Base-by-base conservation (phyloP, 1,139 yeast genomes). In the Candida smagusa region DNA sequence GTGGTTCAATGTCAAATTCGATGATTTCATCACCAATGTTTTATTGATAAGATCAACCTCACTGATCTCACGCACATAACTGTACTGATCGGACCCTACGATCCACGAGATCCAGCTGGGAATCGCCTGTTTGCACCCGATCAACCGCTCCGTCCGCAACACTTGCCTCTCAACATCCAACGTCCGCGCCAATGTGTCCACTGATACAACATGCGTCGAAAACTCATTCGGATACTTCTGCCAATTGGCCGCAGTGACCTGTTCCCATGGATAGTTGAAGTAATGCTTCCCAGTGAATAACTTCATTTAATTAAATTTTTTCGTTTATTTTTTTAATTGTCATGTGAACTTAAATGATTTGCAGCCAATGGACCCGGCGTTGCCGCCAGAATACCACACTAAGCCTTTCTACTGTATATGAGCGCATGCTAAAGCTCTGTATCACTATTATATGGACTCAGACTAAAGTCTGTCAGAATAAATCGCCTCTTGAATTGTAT, bases 221-320 rank as follows among this genome's bases (percentile, higher is more conserved):
- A 84, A 72, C 53, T 89, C 95, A 48, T 92, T 92, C 11, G 98
- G 98, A 62, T 92, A 92, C 54, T 92, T 92, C 48, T 79, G 81
- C 98, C 98, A 92, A 61, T 92, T 90, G 42, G 97, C 97, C 0
- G 95, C 90, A 1, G 96, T 85, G 12, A 92, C 96, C 54, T 87
- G 89, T 29, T 85, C 95, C 97, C 97, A 90, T 0, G 95, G 78
- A 54, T 90, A 90, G 43, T 78, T 68, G 60, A 88, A 90, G 27
- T 63, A 67, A 57, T 85, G 92, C 16, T 70, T 60, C 30, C 86
- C 74, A 36, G 78, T 79, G 55, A 87, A 89, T 40, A 89, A 71
- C 61, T 84, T 88, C 97, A 90, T 89, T 3, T 9, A 28, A 22
- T 11, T 22, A 9, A 12, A 22, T n/a, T 11, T 11, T 24, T 24